Conservation (phyloP, 495 filamentous ascomycete species). For the Trichoderma gamsii region DNA sequence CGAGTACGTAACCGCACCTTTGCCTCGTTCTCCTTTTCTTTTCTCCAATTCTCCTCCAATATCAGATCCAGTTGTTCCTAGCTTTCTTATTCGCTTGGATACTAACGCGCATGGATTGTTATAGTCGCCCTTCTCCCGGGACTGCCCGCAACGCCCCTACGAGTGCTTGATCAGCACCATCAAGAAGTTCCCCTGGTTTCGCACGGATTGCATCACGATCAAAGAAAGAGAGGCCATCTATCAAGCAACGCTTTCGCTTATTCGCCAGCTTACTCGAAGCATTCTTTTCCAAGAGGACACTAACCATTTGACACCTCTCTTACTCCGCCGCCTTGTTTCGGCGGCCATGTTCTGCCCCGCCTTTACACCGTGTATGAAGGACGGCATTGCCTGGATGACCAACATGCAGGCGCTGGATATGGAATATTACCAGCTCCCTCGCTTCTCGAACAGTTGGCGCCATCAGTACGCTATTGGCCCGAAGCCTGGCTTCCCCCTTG, state of each 20-base stretch:
- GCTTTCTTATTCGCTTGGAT: not conserved
- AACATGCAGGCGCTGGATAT: constrained; percentile 21
- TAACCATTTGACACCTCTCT: constrained; percentile 42
- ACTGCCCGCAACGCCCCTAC: constrained; percentile 65
- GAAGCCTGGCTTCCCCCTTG: constrained; percentile 34
- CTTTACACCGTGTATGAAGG: constrained; percentile 58
- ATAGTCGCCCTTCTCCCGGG: constrained; percentile 57
- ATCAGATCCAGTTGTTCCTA: not conserved
- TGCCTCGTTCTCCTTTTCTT: not conserved
- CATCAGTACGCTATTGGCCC: constrained; percentile 36
- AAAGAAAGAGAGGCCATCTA: constrained; percentile 56
- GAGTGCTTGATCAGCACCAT: constrained; percentile 72
- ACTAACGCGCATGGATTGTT: not conserved
- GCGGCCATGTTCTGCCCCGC: constrained; percentile 56
- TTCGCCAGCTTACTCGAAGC: constrained; percentile 23
- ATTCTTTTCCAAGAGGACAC: constrained; percentile 33
- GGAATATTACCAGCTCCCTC: constrained; percentile 32
- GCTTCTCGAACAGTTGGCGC: constrained; percentile 34
- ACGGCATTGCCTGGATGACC: constrained; percentile 36
- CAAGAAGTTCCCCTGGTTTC: constrained; percentile 70
- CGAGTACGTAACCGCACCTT: constrained; percentile 47
- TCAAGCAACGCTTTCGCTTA: constrained; percentile 42
- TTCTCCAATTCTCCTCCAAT: constrained; percentile 12
- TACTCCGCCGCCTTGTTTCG: constrained; percentile 52
- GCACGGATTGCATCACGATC: constrained; percentile 55